phyloP scores from a whole-genome alignment of 2,329 filamentous ascomycete species.

The Penicillium palitans region DNA sequence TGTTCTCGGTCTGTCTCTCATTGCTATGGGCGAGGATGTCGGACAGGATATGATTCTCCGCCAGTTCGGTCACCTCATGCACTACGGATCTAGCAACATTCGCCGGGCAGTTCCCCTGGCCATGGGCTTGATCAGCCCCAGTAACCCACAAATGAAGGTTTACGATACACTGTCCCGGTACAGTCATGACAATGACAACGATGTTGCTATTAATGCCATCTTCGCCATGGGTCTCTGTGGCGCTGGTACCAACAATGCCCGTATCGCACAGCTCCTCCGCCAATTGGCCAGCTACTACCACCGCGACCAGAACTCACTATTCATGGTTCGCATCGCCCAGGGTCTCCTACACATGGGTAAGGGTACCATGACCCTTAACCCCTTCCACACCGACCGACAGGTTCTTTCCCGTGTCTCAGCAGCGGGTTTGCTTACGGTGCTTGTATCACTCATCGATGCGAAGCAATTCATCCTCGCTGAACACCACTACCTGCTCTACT shows the following conservation, averaged over 20 bases:
- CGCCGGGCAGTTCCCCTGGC: conserved; percentile 92
- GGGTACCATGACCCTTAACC: conserved; percentile 90
- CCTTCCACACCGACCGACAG: conserved; percentile 98
- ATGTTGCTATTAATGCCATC: conserved; percentile 97
- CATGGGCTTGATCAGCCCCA: conserved; percentile 94
- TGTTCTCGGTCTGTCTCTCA: conserved; percentile 87
- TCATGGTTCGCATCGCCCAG: conserved; percentile 99
- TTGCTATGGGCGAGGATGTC: conserved; percentile 97
- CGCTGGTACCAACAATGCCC: conserved; percentile 96
- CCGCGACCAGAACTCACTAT: conserved; percentile 89
- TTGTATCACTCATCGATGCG: conserved; percentile 92
- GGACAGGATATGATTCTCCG: conserved; percentile 98
- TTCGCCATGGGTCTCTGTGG: conserved; percentile 98
- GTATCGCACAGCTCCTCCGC: conserved; percentile 87
- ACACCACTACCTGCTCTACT: conserved; percentile 93
- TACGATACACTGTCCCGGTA: conserved; percentile 98
- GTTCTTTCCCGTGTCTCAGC: conserved; percentile 89
- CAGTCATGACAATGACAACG: conserved; percentile 97
- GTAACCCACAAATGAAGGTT: conserved; percentile 99
- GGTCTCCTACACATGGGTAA: conserved; percentile 99
- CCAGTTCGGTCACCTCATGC: conserved; percentile 97
- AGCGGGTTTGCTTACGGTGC: conserved; percentile 82
- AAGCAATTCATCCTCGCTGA: conserved; percentile 76
- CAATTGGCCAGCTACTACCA: conserved; percentile 98
- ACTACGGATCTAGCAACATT: conserved; percentile 97